Evolutionary conservation across 164 flowering plant species (phyloP), one percentile per base, ranked within the genome.

Genomic region (Umbellularia californica): DNA sequence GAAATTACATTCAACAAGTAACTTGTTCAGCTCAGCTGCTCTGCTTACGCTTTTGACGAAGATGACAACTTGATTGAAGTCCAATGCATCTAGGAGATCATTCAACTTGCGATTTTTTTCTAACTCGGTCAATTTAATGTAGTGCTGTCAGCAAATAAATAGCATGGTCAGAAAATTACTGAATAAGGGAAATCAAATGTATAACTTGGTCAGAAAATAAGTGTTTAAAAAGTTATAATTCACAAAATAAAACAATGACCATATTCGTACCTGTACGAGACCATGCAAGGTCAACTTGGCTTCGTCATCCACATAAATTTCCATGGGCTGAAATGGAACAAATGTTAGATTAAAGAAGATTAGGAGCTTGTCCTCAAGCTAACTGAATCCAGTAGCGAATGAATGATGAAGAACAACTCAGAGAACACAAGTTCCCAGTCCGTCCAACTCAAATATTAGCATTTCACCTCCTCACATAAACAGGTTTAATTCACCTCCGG

Each of bases 231-330:
- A 62, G 4, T 19, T 25, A 58, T 2, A 7, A 50, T 5, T 30
- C 9, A 5, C 1, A 64, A 10, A 51, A 13, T 1, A 19, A 41
- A 66, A 25, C 47, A 25, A 15, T 25, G 30, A 25, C 35, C 19
- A 66, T 19, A 66, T 66, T 66, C 51, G 70, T 81, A 95, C 99
- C 97, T 95, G 99, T 51, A 95, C 99, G 76, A 95, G 97, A 41
- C 99, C 99, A 81, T 95, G 99, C 14, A 95, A 88, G 72, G 99
- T 95, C 87, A 95, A 82, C 87, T 95, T 95, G 68, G 99, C 98
- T 77, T 95, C 99, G 71, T 95, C 99, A 41, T 95, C 99, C 52
- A 95, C 99, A 86, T 95, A 95, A 73, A 95, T 95, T 85, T 95
- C 99, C 99, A 95, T 95, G 14, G 99, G 99, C 99, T 95, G 99